Base-by-base conservation (phyloP, 1,284 basidiomycete species). In the Heterobasidion parviporum region DNA sequence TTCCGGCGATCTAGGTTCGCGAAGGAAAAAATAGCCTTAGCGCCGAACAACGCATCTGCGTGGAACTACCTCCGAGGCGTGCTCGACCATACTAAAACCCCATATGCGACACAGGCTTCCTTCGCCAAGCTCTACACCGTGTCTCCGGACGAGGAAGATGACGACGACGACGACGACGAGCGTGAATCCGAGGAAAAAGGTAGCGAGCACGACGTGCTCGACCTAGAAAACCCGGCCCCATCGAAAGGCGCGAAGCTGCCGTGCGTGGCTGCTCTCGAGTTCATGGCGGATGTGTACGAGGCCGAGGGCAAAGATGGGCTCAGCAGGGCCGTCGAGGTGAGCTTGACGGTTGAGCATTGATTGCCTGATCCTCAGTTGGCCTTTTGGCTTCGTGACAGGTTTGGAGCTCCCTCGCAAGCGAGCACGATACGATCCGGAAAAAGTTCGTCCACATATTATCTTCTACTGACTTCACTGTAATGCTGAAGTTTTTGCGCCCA, bases 21-120 rank as follows among this genome's bases (percentile, higher is more conserved):
- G 8, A 89, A 94, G 67, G 75, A 85, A 59, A 85, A 87, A 67
- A 89, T 97, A 56, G 81, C 89, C n/a, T 71, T 86, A 9, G 91
- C 90, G 10, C 92, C 94, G 2, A 94, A 94, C 70, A 98, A 98
- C 63, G 79, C 85, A 0, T 94, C 92, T 0, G 91, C 92, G 0
- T 97, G 94, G 94, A 96, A 96, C 68, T 98, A 96, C 68, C 77
- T 97, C 9, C 83, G 94, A 59, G 94, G 88, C 9, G 67, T 88
- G 9, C 77, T 92, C 15, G 77, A 88, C 56, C 67, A 77, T 65
- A 77, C 78, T 61, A 68, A 78, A 36, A 74, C 78, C 3, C 81
- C 89, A 0, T 85, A 85, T 61, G 71, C 80, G 0, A 70, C 68
- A 0, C 67, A 89, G 45, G 64, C 73, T 12, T 66, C 78, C 0